Percentiles rank a stretch among this genome's conserved stretches.
Evolutionary conservation across 306 rosid species (phyloP).

Genomic region (Casuarina cunninghamiana): DNA sequence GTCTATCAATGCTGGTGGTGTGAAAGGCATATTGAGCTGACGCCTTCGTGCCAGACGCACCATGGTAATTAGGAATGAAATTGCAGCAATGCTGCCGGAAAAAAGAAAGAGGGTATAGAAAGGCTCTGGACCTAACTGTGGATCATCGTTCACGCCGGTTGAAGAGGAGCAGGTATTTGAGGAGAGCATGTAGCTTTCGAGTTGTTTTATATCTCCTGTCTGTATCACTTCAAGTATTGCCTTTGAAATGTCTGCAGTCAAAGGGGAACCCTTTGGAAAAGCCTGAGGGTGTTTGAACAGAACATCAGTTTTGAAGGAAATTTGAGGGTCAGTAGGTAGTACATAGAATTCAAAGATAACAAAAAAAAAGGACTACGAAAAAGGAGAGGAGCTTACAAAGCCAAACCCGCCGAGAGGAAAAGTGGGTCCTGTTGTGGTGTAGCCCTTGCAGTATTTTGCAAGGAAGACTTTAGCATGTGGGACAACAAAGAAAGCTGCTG

Average conservation of each 20-base stretch:
- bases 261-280: constrained; percentile 44
- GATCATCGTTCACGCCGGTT: constrained; percentile 12
- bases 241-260: constrained; percentile 36
- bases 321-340: no score
- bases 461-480: constrained; percentile 74
- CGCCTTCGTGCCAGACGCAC: neutral
- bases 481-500: constrained; percentile 58
- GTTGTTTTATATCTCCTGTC: constrained; percentile 29
- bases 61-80: constrained; percentile 19
- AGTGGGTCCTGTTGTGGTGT: constrained; percentile 36
- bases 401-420: constrained; percentile 61
- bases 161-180: constrained; percentile 39
- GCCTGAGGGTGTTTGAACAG: constrained; percentile 23
- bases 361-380: constrained; percentile 1
- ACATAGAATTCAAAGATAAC: neutral
- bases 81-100: constrained; percentile 27
- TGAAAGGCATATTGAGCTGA: neutral
- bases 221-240: constrained; percentile 36
- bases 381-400: constrained; percentile 39
- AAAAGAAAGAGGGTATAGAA: constrained; percentile 42
- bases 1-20: neutral
- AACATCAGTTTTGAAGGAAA: no score
- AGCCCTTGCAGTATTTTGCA: constrained; percentile 51
- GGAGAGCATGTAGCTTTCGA: constrained; percentile 36
- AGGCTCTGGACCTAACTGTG: constrained; percentile 44